phyloP scores from a whole-genome alignment of 495 filamentous ascomycete genomes.

The Melanomma pulvis-pyrius region DNA sequence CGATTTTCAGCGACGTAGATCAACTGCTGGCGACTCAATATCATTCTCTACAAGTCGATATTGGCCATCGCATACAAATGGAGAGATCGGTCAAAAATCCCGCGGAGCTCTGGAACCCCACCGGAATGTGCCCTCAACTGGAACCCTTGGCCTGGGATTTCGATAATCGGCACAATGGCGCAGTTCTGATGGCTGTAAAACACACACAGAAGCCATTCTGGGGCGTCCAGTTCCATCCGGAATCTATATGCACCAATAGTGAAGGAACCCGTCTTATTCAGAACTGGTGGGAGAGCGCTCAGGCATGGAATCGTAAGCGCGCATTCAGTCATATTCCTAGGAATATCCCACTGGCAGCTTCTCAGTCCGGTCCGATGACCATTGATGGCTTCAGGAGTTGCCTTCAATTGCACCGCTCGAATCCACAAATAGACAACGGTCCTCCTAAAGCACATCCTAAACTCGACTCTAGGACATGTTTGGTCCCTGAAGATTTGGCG shows the following conservation, averaged over 20 bases:
- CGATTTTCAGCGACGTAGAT: constrained; percentile 60
- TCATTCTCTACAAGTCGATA: constrained; percentile 77
- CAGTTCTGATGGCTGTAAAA: constrained; percentile 75
- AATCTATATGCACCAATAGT: constrained; percentile 83
- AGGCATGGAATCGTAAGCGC: constrained; percentile 50
- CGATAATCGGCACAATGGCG: constrained; percentile 51
- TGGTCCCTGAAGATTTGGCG: constrained; percentile 17
- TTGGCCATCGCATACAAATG: constrained; percentile 46
- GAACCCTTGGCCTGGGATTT: constrained; percentile 68
- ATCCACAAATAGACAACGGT: neutral
- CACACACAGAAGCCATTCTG: constrained; percentile 78
- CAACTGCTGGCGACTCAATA: constrained; percentile 77
- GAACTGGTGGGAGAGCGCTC: constrained; percentile 74
- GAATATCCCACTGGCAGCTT: neutral
- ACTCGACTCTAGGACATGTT: neutral
- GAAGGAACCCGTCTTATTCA: constrained; percentile 66
- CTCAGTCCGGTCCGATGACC: neutral
- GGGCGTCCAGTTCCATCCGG: constrained; percentile 93
- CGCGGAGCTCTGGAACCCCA: constrained; percentile 40
- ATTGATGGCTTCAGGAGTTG: neutral
- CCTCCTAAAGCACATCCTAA: neutral
- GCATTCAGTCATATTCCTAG: neutral
- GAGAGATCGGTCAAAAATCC: constrained; percentile 32
- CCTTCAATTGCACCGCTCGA: neutral
- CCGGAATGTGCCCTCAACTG: constrained; percentile 46